Base-by-base conservation (phyloP, 1,284 basidiomycete species). In the Phaffia rhodozyma region DNA sequence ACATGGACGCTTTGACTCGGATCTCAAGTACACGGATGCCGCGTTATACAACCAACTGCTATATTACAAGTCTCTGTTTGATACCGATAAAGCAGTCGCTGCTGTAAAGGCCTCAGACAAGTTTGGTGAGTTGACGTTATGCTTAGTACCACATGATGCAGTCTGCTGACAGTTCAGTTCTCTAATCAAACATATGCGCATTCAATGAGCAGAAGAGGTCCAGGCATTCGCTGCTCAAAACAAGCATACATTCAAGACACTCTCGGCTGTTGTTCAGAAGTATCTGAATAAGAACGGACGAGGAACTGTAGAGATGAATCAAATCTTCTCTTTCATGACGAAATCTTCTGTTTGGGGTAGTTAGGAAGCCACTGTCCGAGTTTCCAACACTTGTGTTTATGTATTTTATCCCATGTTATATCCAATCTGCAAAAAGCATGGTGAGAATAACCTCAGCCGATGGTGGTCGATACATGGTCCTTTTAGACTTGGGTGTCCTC, bases 21-120 rank as follows among this genome's bases (percentile, higher is more conserved):
- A n/a, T n/a, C 30, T 59, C 0, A 70, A 92, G 88, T 97, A 93
- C 74, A 82, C 86, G 43, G 91, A 94, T 72, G 78, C 80, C 9
- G 80, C 84, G 70, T 78, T 97, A 57, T 94, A 96, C 74, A 88
- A 86, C 70, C 92, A 97, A 74, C 77, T 97, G 43, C 78, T 89
- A 61, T 94, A 86, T 76, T 92, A 85, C 74, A 75, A 79, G 29
- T 85, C 81, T 65, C 78, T 96, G 6, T 92, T 97, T 70, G 84
- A 92, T 71, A 73, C 75, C 1, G 81, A 86, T 27, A 87, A 85
- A 72, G 84, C 84, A 0, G 68, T 81, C 16, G 80, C 80, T 55
- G 77, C 80, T 9, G 75, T 80, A 0, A 75, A 75, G 60, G 83
- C 83, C 0, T 77, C 78, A 1, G 73, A 78, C 20, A 74, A 77